These are phyloP conservation scores for Sclerotinia trifoliorum DNA, from an alignment of 2,329 filamentous ascomycete genomes.

Conservation along the genomic window DNA sequence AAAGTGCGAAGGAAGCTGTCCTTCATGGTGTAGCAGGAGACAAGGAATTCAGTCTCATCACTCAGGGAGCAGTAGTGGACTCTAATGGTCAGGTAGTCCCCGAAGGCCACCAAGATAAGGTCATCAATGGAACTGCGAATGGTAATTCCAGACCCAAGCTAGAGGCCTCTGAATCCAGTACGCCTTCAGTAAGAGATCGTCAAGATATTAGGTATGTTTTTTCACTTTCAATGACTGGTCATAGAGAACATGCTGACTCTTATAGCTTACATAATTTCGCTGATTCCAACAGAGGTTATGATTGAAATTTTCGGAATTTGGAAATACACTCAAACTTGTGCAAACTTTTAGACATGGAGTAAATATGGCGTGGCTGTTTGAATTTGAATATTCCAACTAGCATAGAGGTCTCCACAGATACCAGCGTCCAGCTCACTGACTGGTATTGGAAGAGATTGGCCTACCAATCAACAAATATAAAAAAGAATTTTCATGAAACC, in stretches of 20 bases:
- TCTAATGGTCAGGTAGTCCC: conserved; percentile 57
- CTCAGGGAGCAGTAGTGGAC: conserved; percentile 59
- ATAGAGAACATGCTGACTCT: conserved; percentile 1
- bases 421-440: background rate
- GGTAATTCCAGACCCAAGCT: conserved; percentile 33
- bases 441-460: background rate
- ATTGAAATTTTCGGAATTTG: conserved; percentile 23
- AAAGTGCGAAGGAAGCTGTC: conserved; percentile 63
- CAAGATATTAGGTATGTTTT: conserved; percentile 39
- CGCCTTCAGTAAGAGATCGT: conserved; percentile 39
- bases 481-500: background rate
- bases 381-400: background rate
- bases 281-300: conserved; percentile 35
- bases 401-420: background rate
- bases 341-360: background rate
- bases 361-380: background rate
- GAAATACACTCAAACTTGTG: background rate
- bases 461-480: background rate
- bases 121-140: conserved; percentile 29
- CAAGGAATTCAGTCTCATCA: conserved; percentile 60
- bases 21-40: conserved; percentile 60
- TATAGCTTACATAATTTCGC: conserved; percentile 27
- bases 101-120: conserved; percentile 23
- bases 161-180: conserved; percentile 35
- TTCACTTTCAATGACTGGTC: background rate